Evolutionary conservation across 169 alveolate genomes (phyloP).

Genomic region (Plasmodium vinckei): DNA sequence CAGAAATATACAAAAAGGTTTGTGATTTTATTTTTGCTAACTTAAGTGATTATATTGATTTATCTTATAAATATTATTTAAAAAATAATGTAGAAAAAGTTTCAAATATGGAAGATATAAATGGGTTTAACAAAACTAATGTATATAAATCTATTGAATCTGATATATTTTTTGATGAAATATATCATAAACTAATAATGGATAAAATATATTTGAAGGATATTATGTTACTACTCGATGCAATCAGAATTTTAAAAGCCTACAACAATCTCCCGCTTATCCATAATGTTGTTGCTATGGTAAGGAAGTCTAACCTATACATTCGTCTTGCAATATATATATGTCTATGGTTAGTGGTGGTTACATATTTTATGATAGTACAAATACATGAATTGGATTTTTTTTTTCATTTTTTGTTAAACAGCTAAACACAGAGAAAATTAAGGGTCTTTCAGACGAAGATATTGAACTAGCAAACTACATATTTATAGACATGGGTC

Average conservation of each 20-base stretch:
- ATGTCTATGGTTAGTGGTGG: not conserved
- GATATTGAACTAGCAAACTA: constrained; percentile 68
- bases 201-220: constrained; percentile 57
- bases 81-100: not conserved
- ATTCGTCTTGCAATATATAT: not conserved
- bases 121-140: not conserved
- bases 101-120: not conserved
- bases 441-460: constrained; percentile 52
- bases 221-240: constrained; percentile 40
- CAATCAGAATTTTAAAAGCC: constrained; percentile 46
- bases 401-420: not conserved
- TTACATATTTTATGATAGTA: not conserved
- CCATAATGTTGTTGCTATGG: constrained; percentile 9
- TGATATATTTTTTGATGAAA: constrained; percentile 26
- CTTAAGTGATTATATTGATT: constrained; percentile 23
- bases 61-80: constrained; percentile 18
- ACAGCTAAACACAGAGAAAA: constrained; percentile 44
- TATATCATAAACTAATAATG: constrained; percentile 29
- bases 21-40: constrained; percentile 11
- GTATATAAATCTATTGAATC: not conserved
- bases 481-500: constrained; percentile 75
- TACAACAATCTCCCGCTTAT: constrained; percentile 20
- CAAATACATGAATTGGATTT: too few species aligned
- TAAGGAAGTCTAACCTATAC: not conserved
- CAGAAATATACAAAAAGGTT: constrained; percentile 13